phyloP scores from a whole-genome alignment of 2,329 filamentous ascomycete species.

The Emergomyces africanus region DNA sequence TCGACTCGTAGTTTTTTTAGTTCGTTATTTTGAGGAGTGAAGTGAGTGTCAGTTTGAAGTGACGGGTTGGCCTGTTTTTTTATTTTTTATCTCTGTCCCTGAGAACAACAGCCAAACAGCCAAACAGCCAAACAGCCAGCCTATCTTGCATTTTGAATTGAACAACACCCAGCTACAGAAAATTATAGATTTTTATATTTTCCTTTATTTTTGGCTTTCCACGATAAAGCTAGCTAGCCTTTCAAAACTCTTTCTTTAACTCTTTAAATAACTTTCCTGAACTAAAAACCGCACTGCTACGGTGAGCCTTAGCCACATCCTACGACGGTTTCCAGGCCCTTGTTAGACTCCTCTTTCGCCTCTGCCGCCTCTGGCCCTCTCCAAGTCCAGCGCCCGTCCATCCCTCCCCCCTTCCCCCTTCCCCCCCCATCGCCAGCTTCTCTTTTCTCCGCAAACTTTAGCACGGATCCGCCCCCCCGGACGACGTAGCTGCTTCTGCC shows the following conservation, averaged over 20 bases:
- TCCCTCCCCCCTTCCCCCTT: neutral
- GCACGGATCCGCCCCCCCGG: neutral
- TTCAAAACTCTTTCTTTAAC: neutral
- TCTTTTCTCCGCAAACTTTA: conserved; percentile 1
- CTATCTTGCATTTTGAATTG: too few relatives aligned
- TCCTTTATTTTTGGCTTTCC: neutral
- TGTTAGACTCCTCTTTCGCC: neutral
- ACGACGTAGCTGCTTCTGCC: neutral
- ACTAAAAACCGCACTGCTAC: neutral
- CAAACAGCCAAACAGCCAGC: too few relatives aligned
- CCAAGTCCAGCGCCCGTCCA: neutral
- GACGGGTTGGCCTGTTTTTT: neutral
- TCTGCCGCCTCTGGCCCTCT: too few relatives aligned
- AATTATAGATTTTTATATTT: too few relatives aligned
- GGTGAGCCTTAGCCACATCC: neutral
- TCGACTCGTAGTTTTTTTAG: neutral
- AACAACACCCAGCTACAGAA: too few relatives aligned
- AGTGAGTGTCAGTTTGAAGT: neutral
- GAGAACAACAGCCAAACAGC: too few relatives aligned
- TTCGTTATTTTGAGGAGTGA: too few relatives aligned
- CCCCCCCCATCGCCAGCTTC: neutral
- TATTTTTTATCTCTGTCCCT: neutral
- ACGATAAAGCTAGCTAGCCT: neutral
- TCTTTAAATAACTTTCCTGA: neutral
- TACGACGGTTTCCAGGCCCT: conserved; percentile 1